Conservation (phyloP, 352 stramenopile species). For the Phytopythium helicoides region DNA sequence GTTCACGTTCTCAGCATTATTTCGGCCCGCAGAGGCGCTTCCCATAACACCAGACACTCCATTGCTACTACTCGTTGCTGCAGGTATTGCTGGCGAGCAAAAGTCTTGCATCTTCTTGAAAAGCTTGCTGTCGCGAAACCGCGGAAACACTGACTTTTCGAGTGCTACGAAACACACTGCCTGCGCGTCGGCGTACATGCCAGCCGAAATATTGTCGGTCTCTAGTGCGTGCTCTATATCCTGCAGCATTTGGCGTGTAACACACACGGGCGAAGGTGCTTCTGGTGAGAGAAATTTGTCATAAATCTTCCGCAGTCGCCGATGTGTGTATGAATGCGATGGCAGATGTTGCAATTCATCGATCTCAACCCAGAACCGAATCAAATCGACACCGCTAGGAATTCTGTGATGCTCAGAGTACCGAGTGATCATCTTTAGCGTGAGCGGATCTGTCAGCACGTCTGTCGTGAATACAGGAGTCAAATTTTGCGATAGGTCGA, state of each 20-base stretch:
- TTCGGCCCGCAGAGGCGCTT: neutral
- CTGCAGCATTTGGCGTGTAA: constrained; percentile 60
- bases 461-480: constrained; percentile 78
- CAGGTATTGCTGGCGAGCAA: constrained; percentile 33
- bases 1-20: constrained; percentile 8
- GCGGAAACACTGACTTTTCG: constrained; percentile 71
- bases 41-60: constrained; percentile 6
- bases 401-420: constrained; percentile 62
- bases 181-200: constrained; percentile 69
- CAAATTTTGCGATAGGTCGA: constrained; percentile 71
- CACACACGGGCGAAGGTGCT: constrained; percentile 67
- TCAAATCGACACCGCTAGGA: constrained; percentile 50
- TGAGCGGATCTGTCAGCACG: constrained; percentile 66
- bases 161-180: constrained; percentile 61
- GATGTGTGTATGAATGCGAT: constrained; percentile 79
- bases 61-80: neutral
- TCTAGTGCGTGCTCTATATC: constrained; percentile 67
- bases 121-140: constrained; percentile 72
- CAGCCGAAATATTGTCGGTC: constrained; percentile 61
- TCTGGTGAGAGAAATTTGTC: constrained; percentile 82
- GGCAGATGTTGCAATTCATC: constrained; percentile 70
- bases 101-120: constrained; percentile 80
- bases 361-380: constrained; percentile 84
- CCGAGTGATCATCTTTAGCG: constrained; percentile 69
- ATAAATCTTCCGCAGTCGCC: constrained; percentile 80